These are phyloP conservation scores for Suillus occidentalis DNA, from an alignment of 768 basidiomycete species.

Conservation along the genomic window DNA sequence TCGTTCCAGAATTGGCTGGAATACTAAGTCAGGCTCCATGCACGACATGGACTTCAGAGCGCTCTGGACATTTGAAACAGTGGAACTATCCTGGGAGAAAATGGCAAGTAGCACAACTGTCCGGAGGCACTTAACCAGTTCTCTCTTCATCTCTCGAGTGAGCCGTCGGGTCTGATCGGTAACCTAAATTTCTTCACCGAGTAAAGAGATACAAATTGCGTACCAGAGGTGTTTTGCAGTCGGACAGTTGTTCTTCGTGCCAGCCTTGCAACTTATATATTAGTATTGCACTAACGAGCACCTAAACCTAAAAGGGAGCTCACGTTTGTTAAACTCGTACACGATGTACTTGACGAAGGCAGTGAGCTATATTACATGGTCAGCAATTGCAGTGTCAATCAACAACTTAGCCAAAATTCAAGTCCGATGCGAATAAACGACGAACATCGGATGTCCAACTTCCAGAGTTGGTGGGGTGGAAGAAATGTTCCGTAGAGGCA, in stretches of 20 bases:
- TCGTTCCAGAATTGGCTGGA: slow-evolving; percentile 79
- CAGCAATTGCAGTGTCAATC: slow-evolving; percentile 7
- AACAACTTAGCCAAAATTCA: neutral
- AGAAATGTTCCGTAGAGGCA: slow-evolving; percentile 71
- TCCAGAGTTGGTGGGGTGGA: slow-evolving; percentile 22
- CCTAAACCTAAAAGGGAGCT: slow-evolving; percentile 11
- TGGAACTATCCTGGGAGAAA: slow-evolving; percentile 81
- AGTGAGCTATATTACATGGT: slow-evolving; percentile 5
- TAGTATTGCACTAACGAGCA: neutral
- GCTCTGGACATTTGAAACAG: slow-evolving; percentile 74
- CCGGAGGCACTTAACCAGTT: slow-evolving; percentile 78
- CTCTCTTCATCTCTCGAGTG: slow-evolving; percentile 75
- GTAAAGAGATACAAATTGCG: slow-evolving; percentile 12
- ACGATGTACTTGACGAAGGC: slow-evolving; percentile 65
- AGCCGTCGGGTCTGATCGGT: slow-evolving; percentile 63
- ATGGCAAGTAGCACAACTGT: slow-evolving; percentile 86
- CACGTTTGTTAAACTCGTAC: slow-evolving; percentile 83
- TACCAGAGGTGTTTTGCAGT: slow-evolving; percentile 79
- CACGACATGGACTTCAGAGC: slow-evolving; percentile 80
- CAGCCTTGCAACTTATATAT: slow-evolving; percentile 47
- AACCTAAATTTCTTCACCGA: slow-evolving; percentile 4
- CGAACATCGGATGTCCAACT: slow-evolving; percentile 42
- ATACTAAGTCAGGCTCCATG: slow-evolving; percentile 84
- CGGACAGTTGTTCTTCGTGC: slow-evolving; percentile 73
- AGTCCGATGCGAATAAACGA: slow-evolving; percentile 7